Base-by-base conservation (phyloP, 441 rosid genomes). In the Kokia cookei region DNA sequence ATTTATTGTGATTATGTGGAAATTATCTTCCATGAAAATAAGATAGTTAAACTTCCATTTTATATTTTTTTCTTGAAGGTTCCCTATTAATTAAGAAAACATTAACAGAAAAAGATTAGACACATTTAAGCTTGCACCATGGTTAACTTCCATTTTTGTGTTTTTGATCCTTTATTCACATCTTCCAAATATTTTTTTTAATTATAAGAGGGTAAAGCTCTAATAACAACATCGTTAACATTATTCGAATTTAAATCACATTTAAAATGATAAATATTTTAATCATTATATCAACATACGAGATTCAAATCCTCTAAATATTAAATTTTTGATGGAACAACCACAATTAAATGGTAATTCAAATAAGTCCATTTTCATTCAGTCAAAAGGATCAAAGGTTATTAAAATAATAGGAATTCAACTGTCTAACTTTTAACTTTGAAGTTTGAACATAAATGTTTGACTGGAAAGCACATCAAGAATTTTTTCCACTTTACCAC, bases 381-480 rank as follows among this genome's bases (percentile, higher is more conserved):
- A 42, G 51, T 64, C 51, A 6, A 40, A 42, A 64, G 29, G 42
- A 27, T 64, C 32, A 14, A 35, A 15, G 51, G 51, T 40, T 40
- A 63, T 17, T 19, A 2, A 15, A 48, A 48, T 27, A 26, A 68
- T 27, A n/a, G 26, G 43, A 68, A 50, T 17, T 48, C n/a, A 67
- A 50, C 45, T 1, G 15, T 15, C 8, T 29, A 15, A 11, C 61
- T 24, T 57, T 24, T 3, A 27, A 67, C 71, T 67, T 67, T 67
- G 71, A 27, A 67, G 58, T 67, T 67, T 67, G 71, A 67, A 27
- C 71, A 67, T 48, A 50, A n/a, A 68, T 48, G 26, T 68, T 68
- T 68, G 59, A 68, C 43, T 15, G 59, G 72, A 10, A 9, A 68
- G 24, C 10, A 48, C 17, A 68, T 48, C 42, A 7, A 26, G 10